A percentile compares a stretch with the other conserved stretches of the same genome.
Evolutionary conservation across 2,329 filamentous ascomycete species (phyloP).

Genomic region (Trichophyton simii): DNA sequence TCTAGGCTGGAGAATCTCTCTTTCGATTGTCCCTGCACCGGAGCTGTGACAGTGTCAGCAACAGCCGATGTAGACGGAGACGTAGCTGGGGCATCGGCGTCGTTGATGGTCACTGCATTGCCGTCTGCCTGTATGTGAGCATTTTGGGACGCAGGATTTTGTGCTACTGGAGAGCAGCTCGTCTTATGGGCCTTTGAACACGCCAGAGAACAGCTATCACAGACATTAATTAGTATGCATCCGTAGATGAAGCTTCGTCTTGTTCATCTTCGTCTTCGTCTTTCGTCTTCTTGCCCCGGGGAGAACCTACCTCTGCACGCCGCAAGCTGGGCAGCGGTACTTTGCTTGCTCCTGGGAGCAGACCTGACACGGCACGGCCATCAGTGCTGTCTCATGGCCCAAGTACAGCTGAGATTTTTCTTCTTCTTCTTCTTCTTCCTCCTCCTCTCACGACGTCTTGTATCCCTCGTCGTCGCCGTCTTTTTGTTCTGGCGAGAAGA

Average conservation of each 20-base stretch:
- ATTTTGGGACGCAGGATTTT: not conserved
- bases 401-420: not conserved
- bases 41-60: not conserved
- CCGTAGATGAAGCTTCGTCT: not conserved
- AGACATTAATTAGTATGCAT: not conserved
- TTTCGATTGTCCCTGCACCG: not conserved
- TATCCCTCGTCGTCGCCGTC: not conserved
- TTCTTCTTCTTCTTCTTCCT: not conserved
- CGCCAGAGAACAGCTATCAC: constrained; percentile 32
- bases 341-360: constrained; percentile 20
- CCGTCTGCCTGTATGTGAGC: not conserved
- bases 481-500: not conserved
- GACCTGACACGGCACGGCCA: constrained; percentile 17
- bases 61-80: not conserved
- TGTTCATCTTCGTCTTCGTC: not conserved
- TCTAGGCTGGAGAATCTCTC: constrained; percentile 12
- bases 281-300: not conserved
- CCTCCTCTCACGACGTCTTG: no score
- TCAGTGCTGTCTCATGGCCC: not conserved
- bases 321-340: constrained; percentile 23
- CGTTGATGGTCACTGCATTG: no score
- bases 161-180: constrained; percentile 27
- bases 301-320: constrained; percentile 17
- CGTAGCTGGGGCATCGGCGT: no score
- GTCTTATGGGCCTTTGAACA: constrained; percentile 36